A percentile compares a stretch with the other conserved stretches of the same genome.
These are phyloP conservation scores for Solanum pinnatisectum DNA, from an alignment of 257 asterid genomes.

Conservation along the genomic window DNA sequence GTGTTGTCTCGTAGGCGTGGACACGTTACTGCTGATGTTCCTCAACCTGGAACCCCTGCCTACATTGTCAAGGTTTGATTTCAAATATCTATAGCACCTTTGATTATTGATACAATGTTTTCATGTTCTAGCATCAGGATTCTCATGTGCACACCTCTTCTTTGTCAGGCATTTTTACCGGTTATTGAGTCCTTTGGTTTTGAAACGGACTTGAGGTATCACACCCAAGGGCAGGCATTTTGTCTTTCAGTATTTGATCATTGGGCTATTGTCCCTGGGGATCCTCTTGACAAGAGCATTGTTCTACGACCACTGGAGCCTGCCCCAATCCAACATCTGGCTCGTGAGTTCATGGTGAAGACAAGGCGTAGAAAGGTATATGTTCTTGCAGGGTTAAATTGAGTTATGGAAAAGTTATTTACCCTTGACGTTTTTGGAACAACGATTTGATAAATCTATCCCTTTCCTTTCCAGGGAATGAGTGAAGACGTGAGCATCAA, in stretches of 20 bases:
- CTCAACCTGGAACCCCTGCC: conserved; percentile 97
- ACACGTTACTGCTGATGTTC: conserved; percentile 92
- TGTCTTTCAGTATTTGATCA: conserved; percentile 83
- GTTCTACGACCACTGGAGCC: conserved; percentile 94
- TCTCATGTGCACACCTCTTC: background rate
- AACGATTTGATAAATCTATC: background rate
- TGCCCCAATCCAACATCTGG: conserved; percentile 93
- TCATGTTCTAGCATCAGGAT: background rate
- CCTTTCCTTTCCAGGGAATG: conserved; percentile 61
- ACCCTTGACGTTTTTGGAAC: background rate
- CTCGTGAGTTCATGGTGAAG: conserved; percentile 97
- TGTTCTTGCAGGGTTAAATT: background rate
- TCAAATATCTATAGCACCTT: background rate
- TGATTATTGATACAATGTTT: background rate
- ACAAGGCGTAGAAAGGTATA: conserved; percentile 96
- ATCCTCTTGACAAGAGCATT: conserved; percentile 87
- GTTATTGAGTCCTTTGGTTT: conserved; percentile 96
- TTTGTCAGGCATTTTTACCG: conserved; percentile 74
- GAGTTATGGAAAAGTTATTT: background rate
- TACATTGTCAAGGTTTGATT: conserved; percentile 79
- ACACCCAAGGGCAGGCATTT: conserved; percentile 96
- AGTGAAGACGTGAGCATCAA: conserved; percentile 90
- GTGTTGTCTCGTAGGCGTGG: conserved; percentile 95
- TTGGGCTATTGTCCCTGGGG: conserved; percentile 97
- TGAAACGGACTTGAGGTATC: conserved; percentile 96